Evolutionary conservation across 2,329 filamentous ascomycete genomes (phyloP).

Genomic region (Aspergillus brunneoviolaceus): DNA sequence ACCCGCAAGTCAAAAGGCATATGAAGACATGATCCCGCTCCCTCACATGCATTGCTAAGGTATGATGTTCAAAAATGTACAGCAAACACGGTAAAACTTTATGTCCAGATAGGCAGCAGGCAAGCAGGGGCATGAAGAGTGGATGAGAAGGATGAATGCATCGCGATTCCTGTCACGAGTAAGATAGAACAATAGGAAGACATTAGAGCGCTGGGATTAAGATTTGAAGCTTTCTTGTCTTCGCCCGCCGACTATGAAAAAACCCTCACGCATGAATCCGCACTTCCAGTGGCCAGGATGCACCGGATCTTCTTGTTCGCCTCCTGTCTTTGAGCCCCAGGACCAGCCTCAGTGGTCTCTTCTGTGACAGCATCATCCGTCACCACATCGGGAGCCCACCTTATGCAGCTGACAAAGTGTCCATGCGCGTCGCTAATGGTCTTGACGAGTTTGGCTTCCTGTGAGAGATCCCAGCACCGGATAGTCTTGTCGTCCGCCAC

Average conservation of each 20-base stretch:
- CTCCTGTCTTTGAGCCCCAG: background rate
- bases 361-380: constrained; percentile 21
- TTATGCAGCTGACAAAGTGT: constrained; percentile 81
- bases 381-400: constrained; percentile 70
- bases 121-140: background rate
- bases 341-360: background rate
- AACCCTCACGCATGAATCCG: background rate
- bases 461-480: constrained; percentile 87
- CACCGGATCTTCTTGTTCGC: background rate
- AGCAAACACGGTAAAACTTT: background rate
- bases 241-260: background rate
- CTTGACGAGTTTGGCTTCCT: constrained; percentile 89
- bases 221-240: background rate
- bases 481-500: constrained; percentile 89
- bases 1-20: background rate
- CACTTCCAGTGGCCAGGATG: background rate
- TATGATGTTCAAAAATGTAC: background rate
- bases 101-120: background rate
- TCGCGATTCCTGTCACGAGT: background rate
- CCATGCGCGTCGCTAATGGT: constrained; percentile 72
- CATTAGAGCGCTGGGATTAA: background rate
- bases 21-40: background rate
- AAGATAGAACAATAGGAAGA: background rate
- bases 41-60: background rate
- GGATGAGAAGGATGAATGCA: background rate